A percentile compares a stretch with the other conserved stretches of the same genome.
Conservation (phyloP, 352 stramenopile genomes). For the Phytophthora pistaciae region DNA sequence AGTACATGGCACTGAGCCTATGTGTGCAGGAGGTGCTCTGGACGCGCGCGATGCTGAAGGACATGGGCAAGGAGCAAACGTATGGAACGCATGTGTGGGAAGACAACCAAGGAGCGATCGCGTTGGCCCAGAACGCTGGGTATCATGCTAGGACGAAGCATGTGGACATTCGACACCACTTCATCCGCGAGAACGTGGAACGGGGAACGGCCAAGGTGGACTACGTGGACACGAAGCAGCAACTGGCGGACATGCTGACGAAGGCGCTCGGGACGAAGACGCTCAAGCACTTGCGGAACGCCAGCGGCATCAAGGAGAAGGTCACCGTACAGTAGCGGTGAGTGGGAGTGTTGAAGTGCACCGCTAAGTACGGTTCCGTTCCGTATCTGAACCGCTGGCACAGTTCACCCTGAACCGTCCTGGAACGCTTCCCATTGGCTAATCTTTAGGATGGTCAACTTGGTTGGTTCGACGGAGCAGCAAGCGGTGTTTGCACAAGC, state of each 20-base stretch:
- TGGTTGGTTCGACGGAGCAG: too few species aligned
- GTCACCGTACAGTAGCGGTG: not conserved
- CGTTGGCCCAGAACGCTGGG: constrained; percentile 5
- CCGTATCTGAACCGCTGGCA: too few species aligned
- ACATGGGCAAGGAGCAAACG: not conserved
- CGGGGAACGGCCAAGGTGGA: constrained; percentile 8
- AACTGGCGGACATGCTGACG: constrained; percentile 10
- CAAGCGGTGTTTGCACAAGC: too few species aligned
- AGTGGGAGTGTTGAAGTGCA: constrained; percentile 17
- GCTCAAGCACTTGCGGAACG: constrained; percentile 7
- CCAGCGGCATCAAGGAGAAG: constrained; percentile 5
- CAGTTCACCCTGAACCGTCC: too few species aligned
- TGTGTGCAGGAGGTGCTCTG: too few species aligned
- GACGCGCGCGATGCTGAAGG: too few species aligned
- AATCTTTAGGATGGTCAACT: too few species aligned
- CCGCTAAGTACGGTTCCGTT: too few species aligned
- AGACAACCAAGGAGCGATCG: constrained; percentile 18
- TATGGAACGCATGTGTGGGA: not conserved
- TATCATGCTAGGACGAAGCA: constrained; percentile 14
- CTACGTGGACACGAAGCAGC: constrained; percentile 7
- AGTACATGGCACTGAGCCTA: constrained; percentile 12
- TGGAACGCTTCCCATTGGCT: too few species aligned
- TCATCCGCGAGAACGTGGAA: constrained; percentile 11
- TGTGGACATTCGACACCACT: constrained; percentile 15
- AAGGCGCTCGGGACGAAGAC: constrained; percentile 12